phyloP scores from a whole-genome alignment of 306 rosid genomes.

The Quercus dentata region DNA sequence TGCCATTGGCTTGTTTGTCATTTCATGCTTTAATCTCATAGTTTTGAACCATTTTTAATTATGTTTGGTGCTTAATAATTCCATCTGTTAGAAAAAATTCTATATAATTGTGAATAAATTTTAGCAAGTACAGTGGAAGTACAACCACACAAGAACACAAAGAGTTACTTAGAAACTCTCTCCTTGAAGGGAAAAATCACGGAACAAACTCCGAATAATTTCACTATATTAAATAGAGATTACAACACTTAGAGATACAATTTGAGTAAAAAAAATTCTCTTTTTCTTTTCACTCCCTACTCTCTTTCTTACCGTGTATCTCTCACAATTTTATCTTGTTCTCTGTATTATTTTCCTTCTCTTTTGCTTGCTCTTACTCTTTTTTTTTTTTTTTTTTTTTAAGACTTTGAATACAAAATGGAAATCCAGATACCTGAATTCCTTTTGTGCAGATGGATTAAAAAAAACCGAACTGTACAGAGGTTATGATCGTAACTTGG shows the following conservation, averaged over 20 bases:
- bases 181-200: no score
- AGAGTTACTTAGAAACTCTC: neutral
- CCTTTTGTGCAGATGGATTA: neutral
- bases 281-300: no score
- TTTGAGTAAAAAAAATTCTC: no score
- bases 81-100: neutral
- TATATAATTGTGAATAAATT: no score
- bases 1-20: neutral
- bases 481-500: neutral
- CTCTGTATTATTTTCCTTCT: no score
- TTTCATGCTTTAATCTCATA: neutral
- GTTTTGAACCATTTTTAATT: neutral
- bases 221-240: no score
- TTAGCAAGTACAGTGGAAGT: no score
- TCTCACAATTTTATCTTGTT: no score
- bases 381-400: neutral
- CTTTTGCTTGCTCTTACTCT: neutral
- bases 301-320: no score
- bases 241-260: no score
- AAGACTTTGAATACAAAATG: neutral
- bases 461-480: neutral
- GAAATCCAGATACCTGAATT: neutral
- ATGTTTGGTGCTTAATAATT: neutral
- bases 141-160: neutral
- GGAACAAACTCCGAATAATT: no score